phyloP scores from a whole-genome alignment of 108 stramenopile species.

The Pseudonitzschia multistriata region DNA sequence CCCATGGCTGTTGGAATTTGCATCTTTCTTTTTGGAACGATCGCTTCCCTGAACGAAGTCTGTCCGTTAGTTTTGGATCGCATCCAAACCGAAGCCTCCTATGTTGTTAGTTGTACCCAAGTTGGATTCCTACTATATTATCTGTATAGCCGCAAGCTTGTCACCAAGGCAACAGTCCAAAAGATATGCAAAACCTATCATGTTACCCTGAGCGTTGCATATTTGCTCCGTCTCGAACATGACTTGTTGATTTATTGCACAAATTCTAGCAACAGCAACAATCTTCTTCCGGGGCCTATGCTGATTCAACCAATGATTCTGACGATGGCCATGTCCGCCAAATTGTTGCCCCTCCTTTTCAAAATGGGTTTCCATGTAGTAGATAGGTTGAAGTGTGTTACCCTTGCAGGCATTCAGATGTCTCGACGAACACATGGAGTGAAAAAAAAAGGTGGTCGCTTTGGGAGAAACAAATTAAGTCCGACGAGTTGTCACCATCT shows the following conservation, averaged over 20 bases:
- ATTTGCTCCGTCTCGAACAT: neutral
- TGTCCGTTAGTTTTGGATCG: constrained; percentile 3
- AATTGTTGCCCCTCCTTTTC: neutral
- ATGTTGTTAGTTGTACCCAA: constrained; percentile 25
- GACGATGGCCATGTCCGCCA: neutral
- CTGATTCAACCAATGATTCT: neutral
- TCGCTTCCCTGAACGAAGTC: neutral
- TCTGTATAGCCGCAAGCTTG: constrained; percentile 25
- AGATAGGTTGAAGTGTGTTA: no score
- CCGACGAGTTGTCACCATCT: no score
- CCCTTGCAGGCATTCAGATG: no score
- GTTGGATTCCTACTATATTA: constrained; percentile 35
- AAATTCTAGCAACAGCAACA: no score
- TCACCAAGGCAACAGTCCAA: constrained; percentile 21
- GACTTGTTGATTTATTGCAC: neutral
- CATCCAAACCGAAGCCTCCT: constrained; percentile 25
- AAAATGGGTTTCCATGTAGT: neutral
- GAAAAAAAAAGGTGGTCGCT: no score
- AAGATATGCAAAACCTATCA: constrained; percentile 29
- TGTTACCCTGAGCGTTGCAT: neutral
- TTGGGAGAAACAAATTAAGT: no score
- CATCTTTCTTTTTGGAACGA: neutral
- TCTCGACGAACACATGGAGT: no score
- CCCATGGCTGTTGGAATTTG: neutral
- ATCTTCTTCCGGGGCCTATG: neutral